Percentiles rank a stretch among this genome's conserved stretches.
These are phyloP conservation scores for Sporisorium graminicola DNA, from an alignment of 1,284 basidiomycete genomes.

Conservation along the genomic window DNA sequence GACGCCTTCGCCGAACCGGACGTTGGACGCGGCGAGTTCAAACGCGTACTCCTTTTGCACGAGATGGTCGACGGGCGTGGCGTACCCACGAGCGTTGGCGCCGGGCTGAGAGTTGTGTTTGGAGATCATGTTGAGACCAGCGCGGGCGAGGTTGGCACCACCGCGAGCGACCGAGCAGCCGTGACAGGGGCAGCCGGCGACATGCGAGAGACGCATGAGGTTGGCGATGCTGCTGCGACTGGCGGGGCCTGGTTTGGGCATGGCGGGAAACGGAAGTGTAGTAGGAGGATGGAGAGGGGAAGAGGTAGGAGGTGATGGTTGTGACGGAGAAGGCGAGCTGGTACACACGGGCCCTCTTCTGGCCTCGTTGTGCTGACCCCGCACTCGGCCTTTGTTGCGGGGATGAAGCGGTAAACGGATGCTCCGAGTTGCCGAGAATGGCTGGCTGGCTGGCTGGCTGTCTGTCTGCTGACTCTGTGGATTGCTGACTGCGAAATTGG, in stretches of 20 bases:
- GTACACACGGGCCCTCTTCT: not conserved
- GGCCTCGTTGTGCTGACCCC: no score
- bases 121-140: conserved; percentile 59
- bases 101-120: conserved; percentile 53
- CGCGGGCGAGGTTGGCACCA: conserved; percentile 32
- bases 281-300: not conserved
- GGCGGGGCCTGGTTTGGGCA: conserved; percentile 51
- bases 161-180: conserved; percentile 51
- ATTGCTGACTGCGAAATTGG: not conserved
- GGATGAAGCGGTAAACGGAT: not conserved
- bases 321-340: not conserved
- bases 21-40: conserved; percentile 92
- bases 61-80: conserved; percentile 82
- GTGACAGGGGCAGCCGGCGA: conserved; percentile 61
- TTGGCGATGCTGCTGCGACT: conserved; percentile 50
- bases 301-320: not conserved
- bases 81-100: conserved; percentile 70
- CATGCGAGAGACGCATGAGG: conserved; percentile 62
- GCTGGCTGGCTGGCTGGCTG: no score
- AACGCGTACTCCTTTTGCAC: conserved; percentile 91
- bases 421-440: conserved; percentile 27
- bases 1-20: conserved; percentile 72
- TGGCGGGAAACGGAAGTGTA: conserved; percentile 4
- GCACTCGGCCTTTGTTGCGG: not conserved
- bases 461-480: conserved; percentile 1